Evolutionary conservation across 495 filamentous ascomycete genomes (phyloP).

Genomic region (Aspergillus steynii): DNA sequence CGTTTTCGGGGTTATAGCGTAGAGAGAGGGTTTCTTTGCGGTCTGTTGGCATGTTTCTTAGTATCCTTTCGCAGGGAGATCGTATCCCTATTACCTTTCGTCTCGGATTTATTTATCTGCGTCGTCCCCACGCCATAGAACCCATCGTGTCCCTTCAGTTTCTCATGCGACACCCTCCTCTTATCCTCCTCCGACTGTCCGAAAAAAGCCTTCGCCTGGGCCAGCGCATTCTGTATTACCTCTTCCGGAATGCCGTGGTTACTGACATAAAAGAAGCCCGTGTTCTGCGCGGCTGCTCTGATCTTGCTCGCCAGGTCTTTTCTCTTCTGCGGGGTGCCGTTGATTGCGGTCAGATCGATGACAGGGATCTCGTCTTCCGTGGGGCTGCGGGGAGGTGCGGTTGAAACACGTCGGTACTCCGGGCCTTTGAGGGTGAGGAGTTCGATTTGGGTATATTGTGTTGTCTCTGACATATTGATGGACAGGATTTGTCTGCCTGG

Average conservation of each 20-base stretch:
- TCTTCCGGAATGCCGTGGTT: conserved; percentile 54
- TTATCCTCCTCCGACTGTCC: conserved; percentile 41
- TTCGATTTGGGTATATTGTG: conserved; percentile 33
- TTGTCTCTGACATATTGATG: not conserved
- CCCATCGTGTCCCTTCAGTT: conserved; percentile 31
- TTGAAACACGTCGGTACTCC: conserved; percentile 35
- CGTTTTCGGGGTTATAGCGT: conserved; percentile 46
- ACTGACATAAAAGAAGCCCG: conserved; percentile 56
- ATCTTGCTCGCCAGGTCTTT: conserved; percentile 42
- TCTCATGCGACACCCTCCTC: conserved; percentile 25
- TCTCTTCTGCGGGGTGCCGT: conserved; percentile 36
- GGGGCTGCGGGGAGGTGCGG: conserved; percentile 29
- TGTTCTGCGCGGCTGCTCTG: conserved; percentile 45
- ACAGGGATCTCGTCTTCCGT: conserved; percentile 56
- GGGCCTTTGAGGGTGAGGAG: conserved; percentile 29
- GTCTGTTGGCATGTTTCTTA: conserved; percentile 17
- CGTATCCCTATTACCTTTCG: conserved; percentile 18
- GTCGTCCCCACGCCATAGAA: conserved; percentile 29
- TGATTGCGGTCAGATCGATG: conserved; percentile 48
- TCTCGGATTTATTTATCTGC: conserved; percentile 30
- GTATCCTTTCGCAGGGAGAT: not conserved
- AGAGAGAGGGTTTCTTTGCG: conserved; percentile 45
- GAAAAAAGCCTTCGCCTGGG: conserved; percentile 47
- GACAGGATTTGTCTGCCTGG: too few relatives aligned
- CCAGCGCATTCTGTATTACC: conserved; percentile 40